Base-by-base conservation (phyloP, 2,329 filamentous ascomycete genomes). In the Trichoderma sp. region DNA sequence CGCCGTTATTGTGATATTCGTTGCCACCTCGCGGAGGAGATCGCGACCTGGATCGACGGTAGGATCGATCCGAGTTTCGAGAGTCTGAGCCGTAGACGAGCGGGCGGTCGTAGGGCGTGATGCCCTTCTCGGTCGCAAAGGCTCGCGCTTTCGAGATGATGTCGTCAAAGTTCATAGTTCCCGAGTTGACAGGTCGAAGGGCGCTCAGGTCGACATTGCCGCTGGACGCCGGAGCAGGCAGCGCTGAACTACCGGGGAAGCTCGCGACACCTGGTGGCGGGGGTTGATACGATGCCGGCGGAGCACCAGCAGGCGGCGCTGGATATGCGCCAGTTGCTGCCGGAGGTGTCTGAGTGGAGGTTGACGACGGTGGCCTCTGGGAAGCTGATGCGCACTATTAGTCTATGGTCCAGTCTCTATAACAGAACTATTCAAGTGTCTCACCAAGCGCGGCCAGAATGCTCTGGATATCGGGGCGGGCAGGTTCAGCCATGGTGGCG, bases 61-160 rank as follows among this genome's bases (percentile, higher is more conserved):
- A 93, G 24, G 83, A 82, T 75, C 89, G 76, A 52, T 81, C 79
- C 16, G 74, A 70, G 59, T 71, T 75, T 69, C 80, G 74, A 4
- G 76, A 68, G 24, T 82, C 80, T 26, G 77, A 72, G 49, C 78
- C 77, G 74, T 85, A 86, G 64, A 80, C 80, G 66, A 80, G 79
- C 51, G 85, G 84, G 63, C 87, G 83, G 60, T 90, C 88, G 77
- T 90, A 90, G 18, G 85, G 83, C 46, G 85, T 81, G 39, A 93
- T 83, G 70, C 92, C 92, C 76, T 93, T 92, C 77, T 95, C 90
- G 34, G 91, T 89, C 51, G 93, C 92, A 78, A 92, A 92, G 52
- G 90, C 91, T 77, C 92, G 91, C 58, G 93, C 93, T 78, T 94
- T 93, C 49, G 93, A 92, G 74, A 97, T 90, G 59, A 93, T 91